Evolutionary conservation across 805 yeast genomes (phyloP).

Genomic region (Zygotorulaspora sp.): DNA sequence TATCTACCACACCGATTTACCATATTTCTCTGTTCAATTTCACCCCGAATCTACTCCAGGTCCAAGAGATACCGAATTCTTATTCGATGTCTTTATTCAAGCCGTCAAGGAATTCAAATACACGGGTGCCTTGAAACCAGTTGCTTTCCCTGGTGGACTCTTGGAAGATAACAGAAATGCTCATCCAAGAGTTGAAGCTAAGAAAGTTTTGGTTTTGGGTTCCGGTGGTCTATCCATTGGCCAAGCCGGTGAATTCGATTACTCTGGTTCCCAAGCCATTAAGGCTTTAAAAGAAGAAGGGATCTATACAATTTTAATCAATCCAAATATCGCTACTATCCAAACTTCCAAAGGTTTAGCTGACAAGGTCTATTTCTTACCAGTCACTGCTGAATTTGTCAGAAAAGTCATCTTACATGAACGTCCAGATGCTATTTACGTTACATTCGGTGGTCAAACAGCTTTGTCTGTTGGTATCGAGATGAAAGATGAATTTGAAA

Average conservation of each 20-base stretch:
- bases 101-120: conserved; percentile 64
- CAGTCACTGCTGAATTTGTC: conserved; percentile 96
- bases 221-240: conserved; percentile 98
- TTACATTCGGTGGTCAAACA: conserved; percentile 98
- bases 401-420: conserved; percentile 92
- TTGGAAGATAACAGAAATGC: conserved; percentile 67
- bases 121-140: conserved; percentile 55
- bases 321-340: conserved; percentile 97
- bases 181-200: conserved; percentile 75
- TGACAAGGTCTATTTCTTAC: conserved; percentile 94
- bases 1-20: conserved; percentile 82
- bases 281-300: conserved; percentile 98
- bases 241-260: conserved; percentile 99
- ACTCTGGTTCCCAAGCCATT: conserved; percentile 98
- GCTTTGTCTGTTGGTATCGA: conserved; percentile 94
- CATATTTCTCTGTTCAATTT: conserved; percentile 96
- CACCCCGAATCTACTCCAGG: conserved; percentile 99
- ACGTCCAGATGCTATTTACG: conserved; percentile 94
- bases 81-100: conserved; percentile 88
- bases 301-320: conserved; percentile 89
- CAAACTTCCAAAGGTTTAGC: conserved; percentile 98
- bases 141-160: conserved; percentile 87
- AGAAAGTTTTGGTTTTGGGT: conserved; percentile 91
- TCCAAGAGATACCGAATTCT: conserved; percentile 96
- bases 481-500: conserved; percentile 90